Evolutionary conservation across 331 rosid species (phyloP).

Genomic region (Prunus yedoensis): DNA sequence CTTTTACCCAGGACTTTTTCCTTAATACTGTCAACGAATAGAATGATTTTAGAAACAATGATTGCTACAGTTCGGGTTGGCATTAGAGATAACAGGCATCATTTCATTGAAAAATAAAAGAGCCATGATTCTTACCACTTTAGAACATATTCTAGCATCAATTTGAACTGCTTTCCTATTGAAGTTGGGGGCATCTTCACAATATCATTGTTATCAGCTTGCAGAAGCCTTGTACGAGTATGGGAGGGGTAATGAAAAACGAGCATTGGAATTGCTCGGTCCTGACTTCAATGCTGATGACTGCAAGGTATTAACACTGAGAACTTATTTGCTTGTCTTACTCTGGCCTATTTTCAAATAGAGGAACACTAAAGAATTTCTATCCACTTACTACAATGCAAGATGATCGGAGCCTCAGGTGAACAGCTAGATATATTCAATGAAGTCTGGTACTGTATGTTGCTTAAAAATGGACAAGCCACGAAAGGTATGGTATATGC

Average conservation of each 20-base stretch:
- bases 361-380: not conserved
- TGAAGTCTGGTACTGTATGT: slow-evolving; percentile 72
- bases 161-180: not conserved
- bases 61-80: not conserved
- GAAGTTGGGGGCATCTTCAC: slow-evolving; percentile 1
- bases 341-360: not conserved
- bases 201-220: slow-evolving; percentile 47
- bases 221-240: slow-evolving; percentile 81
- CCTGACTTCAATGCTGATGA: slow-evolving; percentile 61
- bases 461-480: slow-evolving; percentile 59
- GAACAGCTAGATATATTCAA: slow-evolving; percentile 89
- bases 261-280: slow-evolving; percentile 68
- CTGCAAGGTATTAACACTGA: slow-evolving; percentile 54
- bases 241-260: slow-evolving; percentile 56
- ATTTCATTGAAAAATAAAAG: not conserved
- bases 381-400: slow-evolving; percentile 2
- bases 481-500: slow-evolving; percentile 47
- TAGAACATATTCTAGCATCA: too few species aligned
- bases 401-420: slow-evolving; percentile 85
- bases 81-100: not conserved
- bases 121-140: too few species aligned
- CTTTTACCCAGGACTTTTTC: not conserved
- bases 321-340: not conserved
- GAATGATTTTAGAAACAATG: not conserved
- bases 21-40: not conserved